These are phyloP conservation scores for Hydnomerulius pinastri DNA, from an alignment of 768 basidiomycete genomes.

Conservation along the genomic window DNA sequence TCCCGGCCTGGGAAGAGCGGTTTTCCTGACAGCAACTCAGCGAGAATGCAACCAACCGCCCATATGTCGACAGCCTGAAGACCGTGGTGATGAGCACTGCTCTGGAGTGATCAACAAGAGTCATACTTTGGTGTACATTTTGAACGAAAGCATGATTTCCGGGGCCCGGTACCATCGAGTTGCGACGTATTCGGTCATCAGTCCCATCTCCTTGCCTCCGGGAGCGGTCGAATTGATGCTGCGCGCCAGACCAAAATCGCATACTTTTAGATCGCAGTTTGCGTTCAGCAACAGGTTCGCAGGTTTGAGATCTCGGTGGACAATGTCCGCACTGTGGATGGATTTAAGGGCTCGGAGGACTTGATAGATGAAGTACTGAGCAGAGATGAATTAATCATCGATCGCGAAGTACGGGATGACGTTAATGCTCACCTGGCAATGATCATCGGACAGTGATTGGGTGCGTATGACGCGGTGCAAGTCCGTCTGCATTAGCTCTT, in stretches of 20 bases:
- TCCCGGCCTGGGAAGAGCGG: constrained; percentile 88
- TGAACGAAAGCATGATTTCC: constrained; percentile 94
- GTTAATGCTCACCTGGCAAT: constrained; percentile 63
- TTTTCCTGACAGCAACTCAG: constrained; percentile 78
- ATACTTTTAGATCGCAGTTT: constrained; percentile 87
- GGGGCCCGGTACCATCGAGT: constrained; percentile 94
- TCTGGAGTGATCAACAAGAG: constrained; percentile 8
- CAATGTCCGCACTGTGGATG: constrained; percentile 83
- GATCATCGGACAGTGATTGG: constrained; percentile 88
- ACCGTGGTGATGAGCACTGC: constrained; percentile 1
- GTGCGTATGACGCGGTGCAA: constrained; percentile 90
- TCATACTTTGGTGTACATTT: constrained; percentile 75
- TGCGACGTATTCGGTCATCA: constrained; percentile 87
- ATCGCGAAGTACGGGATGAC: background rate
- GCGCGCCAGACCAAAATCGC: constrained; percentile 85
- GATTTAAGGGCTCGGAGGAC: constrained; percentile 87
- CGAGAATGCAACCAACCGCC: constrained; percentile 76
- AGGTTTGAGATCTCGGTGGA: constrained; percentile 80
- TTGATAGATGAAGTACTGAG: constrained; percentile 80
- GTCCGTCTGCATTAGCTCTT: constrained; percentile 90
- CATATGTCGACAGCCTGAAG: constrained; percentile 68
- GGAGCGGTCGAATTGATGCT: constrained; percentile 55
- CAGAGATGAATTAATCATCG: constrained; percentile 10
- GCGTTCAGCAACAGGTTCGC: constrained; percentile 88
- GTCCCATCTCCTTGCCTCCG: constrained; percentile 61